Evolutionary conservation across 345 rosid species (phyloP), one percentile per base, ranked within the genome.

Genomic region (Sonneratia alba): DNA sequence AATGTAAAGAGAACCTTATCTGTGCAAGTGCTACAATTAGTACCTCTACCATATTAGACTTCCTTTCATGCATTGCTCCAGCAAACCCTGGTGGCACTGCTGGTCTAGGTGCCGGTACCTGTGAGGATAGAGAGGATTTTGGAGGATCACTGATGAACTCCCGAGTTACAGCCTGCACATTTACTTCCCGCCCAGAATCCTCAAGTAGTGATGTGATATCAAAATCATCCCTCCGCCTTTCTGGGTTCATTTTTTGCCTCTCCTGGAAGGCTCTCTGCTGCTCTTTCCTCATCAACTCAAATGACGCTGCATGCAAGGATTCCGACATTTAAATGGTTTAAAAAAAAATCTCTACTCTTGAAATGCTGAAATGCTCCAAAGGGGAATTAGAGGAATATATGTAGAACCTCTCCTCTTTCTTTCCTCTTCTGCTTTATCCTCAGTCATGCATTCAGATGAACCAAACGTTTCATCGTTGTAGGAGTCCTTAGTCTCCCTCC

Each of bases 61-160:
- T 83, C 76, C 68, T 72, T 10, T 77, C 77, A 74, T 86, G 71
- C 80, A 87, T 84, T 66, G 82, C 78, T 73, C 87, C 92, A 72
- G 88, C 73, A 83, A 95, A 95, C 67, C 99, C 98, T 6, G 99
- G 99, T 49, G 99, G 99, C 74, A 95, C 99, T 79, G 87, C 96
- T 72, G 99, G 99, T 79, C 96, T 86, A 70, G 92, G 80, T 70
- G 87, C 89, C 75, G 81, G 83, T 71, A 78, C 80, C 10, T 42
- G 45, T 22, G 81, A 59, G 66, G 83, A 77, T 38, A 80, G 45
- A 75, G 81, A 70, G 68, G 81, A 65, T 79, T 85, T 87, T 7
- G 83, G 80, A 62, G 83, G 76, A 63, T 80, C 84, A 74, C 42
- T 73, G 55, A 37, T 71, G 61, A 78, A 51, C 22, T 74, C 49